These are phyloP conservation scores for Tetragonia tetragonoides DNA, from an alignment of 148 eudicot genomes.

Conservation along the genomic window DNA sequence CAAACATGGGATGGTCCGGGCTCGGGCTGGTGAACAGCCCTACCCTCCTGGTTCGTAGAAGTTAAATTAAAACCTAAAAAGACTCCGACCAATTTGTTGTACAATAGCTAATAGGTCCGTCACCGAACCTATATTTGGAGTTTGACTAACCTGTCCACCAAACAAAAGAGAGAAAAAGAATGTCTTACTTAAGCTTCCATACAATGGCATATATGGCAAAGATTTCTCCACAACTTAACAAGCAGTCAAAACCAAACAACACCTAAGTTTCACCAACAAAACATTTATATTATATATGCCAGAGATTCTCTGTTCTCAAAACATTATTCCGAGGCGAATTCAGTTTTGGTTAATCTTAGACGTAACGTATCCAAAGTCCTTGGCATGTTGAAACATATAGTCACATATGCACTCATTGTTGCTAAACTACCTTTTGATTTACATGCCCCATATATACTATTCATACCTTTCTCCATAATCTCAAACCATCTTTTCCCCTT, in stretches of 20 bases:
- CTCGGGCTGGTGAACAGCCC: too few species aligned
- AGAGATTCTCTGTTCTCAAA: not conserved
- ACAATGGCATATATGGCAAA: too few species aligned
- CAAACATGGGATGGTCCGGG: too few species aligned
- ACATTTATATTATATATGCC: not conserved
- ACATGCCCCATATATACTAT: not conserved
- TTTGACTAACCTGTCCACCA: not conserved
- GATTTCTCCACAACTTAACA: not conserved
- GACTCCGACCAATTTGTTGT: not conserved
- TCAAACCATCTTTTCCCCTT: constrained; percentile 22
- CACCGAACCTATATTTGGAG: not conserved
- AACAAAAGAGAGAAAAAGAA: not conserved
- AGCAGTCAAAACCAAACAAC: constrained; percentile 34
- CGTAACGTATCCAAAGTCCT: constrained; percentile 21
- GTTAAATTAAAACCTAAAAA: too few species aligned
- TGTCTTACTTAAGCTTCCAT: not conserved
- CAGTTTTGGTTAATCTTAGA: not conserved
- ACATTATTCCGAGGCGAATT: not conserved
- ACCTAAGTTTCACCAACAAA: constrained; percentile 25
- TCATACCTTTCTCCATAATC: constrained; percentile 3
- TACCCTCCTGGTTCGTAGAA: too few species aligned
- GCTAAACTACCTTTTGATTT: constrained; percentile 45
- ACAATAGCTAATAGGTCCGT: not conserved
- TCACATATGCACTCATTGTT: constrained; percentile 20
- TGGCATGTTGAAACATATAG: constrained; percentile 11